These are phyloP conservation scores for Nicotiana rustica DNA, from an alignment of 305 asterid genomes.

Conservation along the genomic window DNA sequence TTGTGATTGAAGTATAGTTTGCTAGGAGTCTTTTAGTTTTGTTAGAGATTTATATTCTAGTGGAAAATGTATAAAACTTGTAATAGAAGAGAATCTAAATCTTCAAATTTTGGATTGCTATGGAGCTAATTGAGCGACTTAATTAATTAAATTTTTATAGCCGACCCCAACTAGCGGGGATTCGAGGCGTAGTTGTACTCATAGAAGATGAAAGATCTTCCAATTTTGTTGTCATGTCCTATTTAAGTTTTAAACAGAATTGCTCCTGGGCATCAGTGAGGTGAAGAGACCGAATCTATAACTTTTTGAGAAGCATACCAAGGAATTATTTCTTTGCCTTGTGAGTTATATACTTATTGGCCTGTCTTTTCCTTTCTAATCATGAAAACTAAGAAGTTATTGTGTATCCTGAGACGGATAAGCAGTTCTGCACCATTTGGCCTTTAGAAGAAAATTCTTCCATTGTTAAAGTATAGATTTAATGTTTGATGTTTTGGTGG, in stretches of 20 bases:
- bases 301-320: conserved; percentile 11
- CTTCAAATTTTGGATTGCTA: conserved; percentile 7
- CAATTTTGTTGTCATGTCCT: neutral
- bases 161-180: neutral
- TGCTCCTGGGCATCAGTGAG: neutral
- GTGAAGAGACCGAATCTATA: conserved; percentile 25
- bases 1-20: neutral
- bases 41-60: conserved; percentile 6
- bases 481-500: neutral
- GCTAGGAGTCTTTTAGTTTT: neutral
- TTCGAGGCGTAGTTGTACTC: conserved; percentile 3
- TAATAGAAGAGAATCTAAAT: conserved; percentile 16
- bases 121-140: neutral
- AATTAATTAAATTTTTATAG: conserved; percentile 11
- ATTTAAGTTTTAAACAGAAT: conserved; percentile 6
- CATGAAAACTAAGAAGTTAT: neutral
- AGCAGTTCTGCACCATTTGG: neutral
- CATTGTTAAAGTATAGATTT: neutral
- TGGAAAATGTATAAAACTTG: neutral
- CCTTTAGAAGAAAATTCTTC: neutral
- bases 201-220: conserved; percentile 12
- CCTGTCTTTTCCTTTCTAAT: conserved; percentile 21
- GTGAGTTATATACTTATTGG: neutral
- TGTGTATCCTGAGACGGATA: neutral
- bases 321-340: conserved; percentile 31